Conservation (phyloP, 495 filamentous ascomycete species). For the Cudoniella acicularis region DNA sequence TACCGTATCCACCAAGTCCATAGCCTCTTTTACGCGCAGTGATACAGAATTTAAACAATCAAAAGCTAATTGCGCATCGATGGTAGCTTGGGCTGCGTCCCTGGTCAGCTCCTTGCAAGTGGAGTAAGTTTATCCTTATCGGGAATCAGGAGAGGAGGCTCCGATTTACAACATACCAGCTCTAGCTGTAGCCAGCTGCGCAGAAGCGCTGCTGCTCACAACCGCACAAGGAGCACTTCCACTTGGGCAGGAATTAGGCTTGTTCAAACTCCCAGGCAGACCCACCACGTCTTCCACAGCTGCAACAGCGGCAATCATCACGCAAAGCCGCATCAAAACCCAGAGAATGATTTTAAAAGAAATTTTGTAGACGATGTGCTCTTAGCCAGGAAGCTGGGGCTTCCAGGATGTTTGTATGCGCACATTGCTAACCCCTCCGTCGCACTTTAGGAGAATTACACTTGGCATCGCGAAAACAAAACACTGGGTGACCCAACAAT, state of each 20-base stretch:
- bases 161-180: background rate
- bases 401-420: background rate
- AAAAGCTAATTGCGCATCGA: conserved; percentile 30
- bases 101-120: background rate
- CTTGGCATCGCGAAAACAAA: background rate
- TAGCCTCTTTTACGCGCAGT: conserved; percentile 32
- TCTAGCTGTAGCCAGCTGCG: background rate
- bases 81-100: background rate
- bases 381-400: background rate
- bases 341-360: background rate
- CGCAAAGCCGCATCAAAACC: background rate
- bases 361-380: background rate
- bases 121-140: too few species aligned
- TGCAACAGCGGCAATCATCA: background rate
- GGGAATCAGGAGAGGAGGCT: too few species aligned
- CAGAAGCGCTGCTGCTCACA: background rate
- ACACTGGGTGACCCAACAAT: background rate
- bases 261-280: background rate
- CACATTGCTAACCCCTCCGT: background rate
- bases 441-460: background rate
- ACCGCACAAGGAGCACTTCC: background rate
- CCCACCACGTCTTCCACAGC: background rate
- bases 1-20: conserved; percentile 33
- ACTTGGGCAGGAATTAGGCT: background rate
- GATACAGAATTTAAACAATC: conserved; percentile 40